Base-by-base conservation (phyloP, 2,329 filamentous ascomycete species). In the Xylariaceae sp. region DNA sequence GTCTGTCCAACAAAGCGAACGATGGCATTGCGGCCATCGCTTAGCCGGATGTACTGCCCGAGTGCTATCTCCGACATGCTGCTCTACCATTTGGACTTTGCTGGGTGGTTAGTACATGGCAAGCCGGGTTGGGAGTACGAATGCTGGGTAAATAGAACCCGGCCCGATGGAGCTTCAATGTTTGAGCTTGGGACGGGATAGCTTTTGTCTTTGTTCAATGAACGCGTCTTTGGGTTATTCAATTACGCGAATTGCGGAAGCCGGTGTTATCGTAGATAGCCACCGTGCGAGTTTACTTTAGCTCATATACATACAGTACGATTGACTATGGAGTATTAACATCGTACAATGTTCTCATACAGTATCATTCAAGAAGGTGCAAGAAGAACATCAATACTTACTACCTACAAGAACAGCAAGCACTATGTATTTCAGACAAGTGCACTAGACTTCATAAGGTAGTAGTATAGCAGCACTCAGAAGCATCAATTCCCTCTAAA, bases 1-100 rank as follows among this genome's bases (percentile, higher is more conserved):
- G 93, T 91, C 50, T 81, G 77, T 66, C 94, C 94, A 56, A 91
- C 78, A 73, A 90, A 99, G 65, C 90, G 90, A 60, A 99, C 83
- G 55, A 83, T 82, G 63, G 84, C 94, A 64, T 82, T 82, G 64
- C 88, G 87, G 67, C 88, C 88, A 73, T 96, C 89, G 66, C 81
- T 84, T 63, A 96, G 85, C 73, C 87, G 85, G 72, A 97, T 83
- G 59, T 82, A 84, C 75, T 94, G 89, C 65, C 91, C 92, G 57
- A 78, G 72, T 67, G 76, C 78, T 65, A 84, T 76, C 58, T 84
- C 81, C 67, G 81, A 76, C 81, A 84, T 82, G 63, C 6, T 53
- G 41, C 39, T 52, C 44, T 51, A 54, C 27, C 54, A 52, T 50
- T 66, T 78, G 71, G 60, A 54, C 59, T 30, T 27, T 26, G 24